Percentiles rank a stretch among this genome's conserved stretches.
phyloP scores from a whole-genome alignment of 345 rosid genomes.

The Capsella bursapastoris region DNA sequence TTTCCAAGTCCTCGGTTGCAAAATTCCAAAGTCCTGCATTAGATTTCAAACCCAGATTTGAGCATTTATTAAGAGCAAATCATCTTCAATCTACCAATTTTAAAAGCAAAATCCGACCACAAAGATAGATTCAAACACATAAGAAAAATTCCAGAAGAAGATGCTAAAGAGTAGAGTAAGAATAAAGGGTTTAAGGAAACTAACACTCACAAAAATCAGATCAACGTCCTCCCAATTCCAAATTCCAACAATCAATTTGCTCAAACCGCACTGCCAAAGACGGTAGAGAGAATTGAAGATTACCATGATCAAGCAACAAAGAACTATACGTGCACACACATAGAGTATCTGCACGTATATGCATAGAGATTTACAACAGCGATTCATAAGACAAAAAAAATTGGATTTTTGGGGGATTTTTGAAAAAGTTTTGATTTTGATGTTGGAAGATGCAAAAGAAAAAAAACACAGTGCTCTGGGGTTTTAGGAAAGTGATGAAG shows the following conservation, averaged over 20 bases:
- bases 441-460: neutral
- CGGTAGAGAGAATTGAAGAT: neutral
- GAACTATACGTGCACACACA: neutral
- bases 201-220: constrained; percentile 28
- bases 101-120: neutral
- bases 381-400: neutral
- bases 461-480: neutral
- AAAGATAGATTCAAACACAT: constrained; percentile 13
- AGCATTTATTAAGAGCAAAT: neutral
- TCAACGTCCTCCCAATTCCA: constrained; percentile 46
- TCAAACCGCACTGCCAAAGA: constrained; percentile 6
- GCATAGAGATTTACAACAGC: neutral
- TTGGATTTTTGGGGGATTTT: neutral
- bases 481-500: neutral
- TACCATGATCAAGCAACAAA: constrained; percentile 7
- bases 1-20: neutral
- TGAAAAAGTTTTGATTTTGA: neutral
- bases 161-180: neutral
- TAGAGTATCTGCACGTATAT: neutral
- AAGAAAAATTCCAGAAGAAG: neutral
- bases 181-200: neutral
- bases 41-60: neutral
- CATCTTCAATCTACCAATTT: neutral
- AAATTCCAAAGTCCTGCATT: constrained; percentile 25
- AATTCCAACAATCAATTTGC: constrained; percentile 10